Conservation (phyloP, 495 filamentous ascomycete species). For the Trichoderma asperelloides region DNA sequence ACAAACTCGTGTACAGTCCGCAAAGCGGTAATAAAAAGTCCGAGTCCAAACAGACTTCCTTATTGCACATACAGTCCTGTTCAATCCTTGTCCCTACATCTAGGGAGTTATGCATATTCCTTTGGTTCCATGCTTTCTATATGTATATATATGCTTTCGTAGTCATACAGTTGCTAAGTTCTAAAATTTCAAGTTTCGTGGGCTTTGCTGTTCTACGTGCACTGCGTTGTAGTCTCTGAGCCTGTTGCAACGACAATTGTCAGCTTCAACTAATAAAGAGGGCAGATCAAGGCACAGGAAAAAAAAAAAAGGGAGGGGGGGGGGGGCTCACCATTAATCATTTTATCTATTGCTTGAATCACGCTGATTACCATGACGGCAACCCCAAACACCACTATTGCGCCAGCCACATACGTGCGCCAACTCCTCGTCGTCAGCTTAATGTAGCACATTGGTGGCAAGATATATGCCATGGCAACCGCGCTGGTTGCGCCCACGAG, state of each 20-base stretch:
- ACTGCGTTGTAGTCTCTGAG: conserved; percentile 23
- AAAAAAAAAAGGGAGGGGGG: no score
- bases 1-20: background rate
- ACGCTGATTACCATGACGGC: conserved; percentile 80
- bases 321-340: conserved; percentile 40
- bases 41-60: background rate
- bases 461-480: conserved; percentile 86
- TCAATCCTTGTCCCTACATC: background rate
- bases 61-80: conserved; percentile 1
- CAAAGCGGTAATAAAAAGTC: background rate
- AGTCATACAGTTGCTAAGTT: background rate
- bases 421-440: conserved; percentile 75
- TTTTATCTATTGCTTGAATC: conserved; percentile 61
- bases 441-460: conserved; percentile 91
- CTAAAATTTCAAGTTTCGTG: background rate
- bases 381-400: conserved; percentile 65
- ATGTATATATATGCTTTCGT: background rate
- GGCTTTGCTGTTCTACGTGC: conserved; percentile 15
- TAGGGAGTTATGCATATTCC: background rate
- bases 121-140: conserved; percentile 1
- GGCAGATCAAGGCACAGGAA: conserved; percentile 14
- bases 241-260: background rate
- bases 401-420: conserved; percentile 61
- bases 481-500: conserved; percentile 91
- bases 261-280: conserved; percentile 5